Percentiles rank a stretch among this genome's conserved stretches.
These are phyloP conservation scores for Candida maris DNA, from an alignment of 805 yeast species.

Conservation along the genomic window DNA sequence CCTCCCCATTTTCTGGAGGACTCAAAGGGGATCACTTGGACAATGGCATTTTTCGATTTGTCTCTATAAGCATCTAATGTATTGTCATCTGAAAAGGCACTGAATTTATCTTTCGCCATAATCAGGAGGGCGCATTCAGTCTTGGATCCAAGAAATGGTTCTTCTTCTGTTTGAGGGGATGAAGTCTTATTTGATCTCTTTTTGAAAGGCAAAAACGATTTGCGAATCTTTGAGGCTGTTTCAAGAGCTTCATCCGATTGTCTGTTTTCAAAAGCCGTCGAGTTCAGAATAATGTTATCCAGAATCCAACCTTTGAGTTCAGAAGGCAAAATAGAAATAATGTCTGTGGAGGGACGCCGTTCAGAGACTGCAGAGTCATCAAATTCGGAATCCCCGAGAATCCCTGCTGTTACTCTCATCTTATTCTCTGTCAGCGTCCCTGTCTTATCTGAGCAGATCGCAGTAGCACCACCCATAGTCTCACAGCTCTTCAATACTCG, in stretches of 20 bases:
- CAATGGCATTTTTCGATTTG: constrained; percentile 38
- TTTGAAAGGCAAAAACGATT: constrained; percentile 64
- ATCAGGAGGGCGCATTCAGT: constrained; percentile 87
- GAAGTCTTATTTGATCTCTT: constrained; percentile 31
- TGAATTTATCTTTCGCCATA: constrained; percentile 58
- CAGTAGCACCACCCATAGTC: constrained; percentile 98
- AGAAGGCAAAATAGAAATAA: constrained; percentile 4
- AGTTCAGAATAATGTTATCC: constrained; percentile 69
- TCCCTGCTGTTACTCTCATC: constrained; percentile 85
- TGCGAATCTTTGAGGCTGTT: constrained; percentile 8
- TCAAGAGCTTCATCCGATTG: constrained; percentile 18
- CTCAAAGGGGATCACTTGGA: constrained; percentile 85
- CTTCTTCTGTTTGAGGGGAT: constrained; percentile 26
- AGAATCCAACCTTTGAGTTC: constrained; percentile 31
- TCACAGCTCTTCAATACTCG: constrained; percentile 92
- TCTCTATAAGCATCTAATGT: constrained; percentile 46
- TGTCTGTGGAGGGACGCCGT: background rate
- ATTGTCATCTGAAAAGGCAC: constrained; percentile 37
- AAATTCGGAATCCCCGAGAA: constrained; percentile 56
- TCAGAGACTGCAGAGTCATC: constrained; percentile 40
- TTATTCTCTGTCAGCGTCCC: constrained; percentile 93
- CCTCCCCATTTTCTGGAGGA: constrained; percentile 93
- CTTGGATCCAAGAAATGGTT: constrained; percentile 83
- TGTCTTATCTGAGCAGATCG: constrained; percentile 94
- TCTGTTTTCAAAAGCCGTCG: constrained; percentile 83